phyloP scores from a whole-genome alignment of 345 rosid genomes.

The Theobroma cacao region DNA sequence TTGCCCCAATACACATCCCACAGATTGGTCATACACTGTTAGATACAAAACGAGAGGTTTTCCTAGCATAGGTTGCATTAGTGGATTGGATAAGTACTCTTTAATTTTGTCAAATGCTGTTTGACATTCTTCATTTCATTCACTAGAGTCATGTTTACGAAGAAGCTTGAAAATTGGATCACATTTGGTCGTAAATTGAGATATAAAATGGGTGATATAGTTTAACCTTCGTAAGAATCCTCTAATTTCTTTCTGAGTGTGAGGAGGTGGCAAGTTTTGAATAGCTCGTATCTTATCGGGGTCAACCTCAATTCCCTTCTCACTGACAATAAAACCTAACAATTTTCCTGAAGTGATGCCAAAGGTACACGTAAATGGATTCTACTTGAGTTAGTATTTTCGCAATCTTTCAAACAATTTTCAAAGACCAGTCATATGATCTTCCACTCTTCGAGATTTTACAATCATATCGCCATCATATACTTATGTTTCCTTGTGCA shows the following conservation, averaged over 20 bases:
- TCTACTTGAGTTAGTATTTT: background rate
- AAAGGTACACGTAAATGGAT: background rate
- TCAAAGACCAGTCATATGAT: background rate
- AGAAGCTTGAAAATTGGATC: too few relatives aligned
- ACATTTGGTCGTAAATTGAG: background rate
- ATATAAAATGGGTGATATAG: constrained; percentile 1
- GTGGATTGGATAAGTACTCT: background rate
- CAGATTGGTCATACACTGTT: background rate
- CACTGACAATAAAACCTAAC: background rate
- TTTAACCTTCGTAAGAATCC: background rate
- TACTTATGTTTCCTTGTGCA: background rate
- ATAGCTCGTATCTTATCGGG: background rate
- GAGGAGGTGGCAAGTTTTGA: background rate
- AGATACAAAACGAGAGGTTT: background rate
- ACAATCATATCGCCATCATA: background rate
- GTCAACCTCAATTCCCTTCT: constrained; percentile 1
- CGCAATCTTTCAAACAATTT: background rate
- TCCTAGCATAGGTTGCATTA: background rate
- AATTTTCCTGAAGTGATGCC: background rate
- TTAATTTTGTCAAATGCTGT: constrained; percentile 1
- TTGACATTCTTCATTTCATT: background rate
- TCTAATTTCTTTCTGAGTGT: background rate
- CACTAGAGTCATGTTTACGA: too few relatives aligned
- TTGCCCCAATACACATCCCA: background rate
- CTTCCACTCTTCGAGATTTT: background rate